Conservation (phyloP, 2,329 filamentous ascomycete genomes). For the Esteya vermicola region DNA sequence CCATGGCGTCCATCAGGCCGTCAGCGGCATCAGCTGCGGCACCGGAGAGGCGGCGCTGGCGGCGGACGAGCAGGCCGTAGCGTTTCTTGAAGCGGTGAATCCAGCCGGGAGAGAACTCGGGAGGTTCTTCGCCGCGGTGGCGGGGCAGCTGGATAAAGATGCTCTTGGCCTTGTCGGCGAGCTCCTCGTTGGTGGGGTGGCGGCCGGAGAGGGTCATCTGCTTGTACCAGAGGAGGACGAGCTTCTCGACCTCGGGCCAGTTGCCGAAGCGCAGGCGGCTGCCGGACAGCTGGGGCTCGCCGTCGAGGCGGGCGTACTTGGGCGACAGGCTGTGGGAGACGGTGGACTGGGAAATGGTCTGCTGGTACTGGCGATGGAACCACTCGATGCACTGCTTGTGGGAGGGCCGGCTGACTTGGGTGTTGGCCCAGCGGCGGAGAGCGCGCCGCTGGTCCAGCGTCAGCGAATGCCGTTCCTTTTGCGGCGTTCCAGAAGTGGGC, state of each 20-base stretch:
- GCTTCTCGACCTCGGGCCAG: conserved; percentile 48
- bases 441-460: conserved; percentile 49
- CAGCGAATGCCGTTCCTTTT: conserved; percentile 42
- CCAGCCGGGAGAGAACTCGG: conserved; percentile 50
- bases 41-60: conserved; percentile 32
- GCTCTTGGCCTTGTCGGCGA: conserved; percentile 45
- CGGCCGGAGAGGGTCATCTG: conserved; percentile 36
- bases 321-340: conserved; percentile 48
- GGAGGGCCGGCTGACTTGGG: conserved; percentile 39
- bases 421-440: conserved; percentile 44
- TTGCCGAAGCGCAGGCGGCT: conserved; percentile 48
- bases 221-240: conserved; percentile 41
- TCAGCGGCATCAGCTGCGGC: not conserved
- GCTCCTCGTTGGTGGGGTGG: conserved; percentile 47
- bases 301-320: conserved; percentile 47
- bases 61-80: conserved; percentile 42
- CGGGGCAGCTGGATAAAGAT: conserved; percentile 44
- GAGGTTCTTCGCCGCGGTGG: conserved; percentile 44
- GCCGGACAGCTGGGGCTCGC: conserved; percentile 46
- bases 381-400: conserved; percentile 51
- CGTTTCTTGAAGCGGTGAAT: conserved; percentile 52
- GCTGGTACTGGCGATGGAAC: conserved; percentile 43
- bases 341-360: conserved; percentile 48
- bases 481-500: conserved; percentile 9
- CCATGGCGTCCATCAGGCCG: conserved; percentile 28